Conservation (phyloP, 108 stramenopile genomes). For the Bacterosira constricta region DNA sequence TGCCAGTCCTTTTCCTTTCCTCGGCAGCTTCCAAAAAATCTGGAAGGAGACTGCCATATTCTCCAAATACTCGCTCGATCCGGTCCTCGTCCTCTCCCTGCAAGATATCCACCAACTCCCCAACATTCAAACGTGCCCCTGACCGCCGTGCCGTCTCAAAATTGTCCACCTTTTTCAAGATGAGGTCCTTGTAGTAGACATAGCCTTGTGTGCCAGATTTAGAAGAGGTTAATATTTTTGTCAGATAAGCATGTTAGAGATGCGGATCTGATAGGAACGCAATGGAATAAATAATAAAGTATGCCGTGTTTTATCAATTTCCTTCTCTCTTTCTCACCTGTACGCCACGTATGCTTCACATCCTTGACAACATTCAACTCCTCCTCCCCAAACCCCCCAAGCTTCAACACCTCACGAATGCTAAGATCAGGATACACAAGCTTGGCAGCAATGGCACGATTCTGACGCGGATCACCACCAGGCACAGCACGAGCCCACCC, state of each 20-base stretch:
- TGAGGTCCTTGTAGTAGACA: slow-evolving; percentile 12
- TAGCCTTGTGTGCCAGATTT: no score
- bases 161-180: slow-evolving; percentile 1
- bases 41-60: neutral
- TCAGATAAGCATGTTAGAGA: no score
- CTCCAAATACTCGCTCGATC: slow-evolving; percentile 13
- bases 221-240: no score
- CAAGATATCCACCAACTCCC: slow-evolving; percentile 9
- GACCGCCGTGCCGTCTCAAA: neutral
- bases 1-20: slow-evolving; percentile 4
- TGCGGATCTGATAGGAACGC: no score
- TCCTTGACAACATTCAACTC: slow-evolving; percentile 17
- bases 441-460: slow-evolving; percentile 18
- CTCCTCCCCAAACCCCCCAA: slow-evolving; percentile 8
- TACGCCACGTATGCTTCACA: slow-evolving; percentile 16
- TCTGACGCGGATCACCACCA: slow-evolving; percentile 13
- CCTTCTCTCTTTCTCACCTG: slow-evolving; percentile 1
- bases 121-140: slow-evolving; percentile 1
- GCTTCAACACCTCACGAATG: slow-evolving; percentile 2
- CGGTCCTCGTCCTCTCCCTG: slow-evolving; percentile 13
- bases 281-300: no score
- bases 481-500: neutral
- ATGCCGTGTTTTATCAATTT: no score
- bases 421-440: slow-evolving; percentile 9
- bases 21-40: slow-evolving; percentile 7